Evolutionary conservation across 768 basidiomycete species (phyloP).

Genomic region (Rhodotorula kratochvilovae): DNA sequence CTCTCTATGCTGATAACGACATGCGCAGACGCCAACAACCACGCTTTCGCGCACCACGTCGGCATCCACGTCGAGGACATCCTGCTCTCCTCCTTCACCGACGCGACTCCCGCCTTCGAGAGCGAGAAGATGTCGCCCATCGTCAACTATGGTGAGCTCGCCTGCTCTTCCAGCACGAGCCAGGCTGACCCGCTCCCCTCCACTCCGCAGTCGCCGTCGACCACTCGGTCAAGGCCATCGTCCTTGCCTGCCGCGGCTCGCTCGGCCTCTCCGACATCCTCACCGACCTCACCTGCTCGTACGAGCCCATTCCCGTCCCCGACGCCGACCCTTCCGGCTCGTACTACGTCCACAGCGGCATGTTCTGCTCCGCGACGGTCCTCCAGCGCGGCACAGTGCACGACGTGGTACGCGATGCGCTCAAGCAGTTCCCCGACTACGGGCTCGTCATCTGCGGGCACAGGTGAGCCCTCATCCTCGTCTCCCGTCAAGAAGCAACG

Average conservation of each 20-base stretch:
- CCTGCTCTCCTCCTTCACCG: slow-evolving; percentile 48
- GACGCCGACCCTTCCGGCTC: slow-evolving; percentile 43
- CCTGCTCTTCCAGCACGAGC: neutral
- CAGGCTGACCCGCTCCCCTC: slow-evolving; percentile 9
- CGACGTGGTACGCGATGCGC: slow-evolving; percentile 45
- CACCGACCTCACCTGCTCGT: slow-evolving; percentile 49
- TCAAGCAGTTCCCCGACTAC: slow-evolving; percentile 45
- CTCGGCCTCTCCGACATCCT: slow-evolving; percentile 50
- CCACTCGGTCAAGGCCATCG: slow-evolving; percentile 46
- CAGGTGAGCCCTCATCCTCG: slow-evolving; percentile 25
- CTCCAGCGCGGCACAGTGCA: slow-evolving; percentile 46
- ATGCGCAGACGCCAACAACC: slow-evolving; percentile 36
- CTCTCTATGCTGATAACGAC: neutral
- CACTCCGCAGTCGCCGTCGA: slow-evolving; percentile 47
- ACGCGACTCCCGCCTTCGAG: slow-evolving; percentile 41
- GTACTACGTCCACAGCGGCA: slow-evolving; percentile 47
- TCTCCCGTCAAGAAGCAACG: no score
- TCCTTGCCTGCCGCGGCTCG: slow-evolving; percentile 44
- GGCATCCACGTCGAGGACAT: slow-evolving; percentile 48
- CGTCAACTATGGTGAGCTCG: slow-evolving; percentile 25
- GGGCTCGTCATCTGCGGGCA: slow-evolving; percentile 49
- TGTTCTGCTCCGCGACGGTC: slow-evolving; percentile 37
- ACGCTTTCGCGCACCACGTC: slow-evolving; percentile 48
- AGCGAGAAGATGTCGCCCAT: slow-evolving; percentile 33
- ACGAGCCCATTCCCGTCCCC: slow-evolving; percentile 44